phyloP scores from a whole-genome alignment of 257 asterid genomes.

The Schizonepeta tenuifolia region DNA sequence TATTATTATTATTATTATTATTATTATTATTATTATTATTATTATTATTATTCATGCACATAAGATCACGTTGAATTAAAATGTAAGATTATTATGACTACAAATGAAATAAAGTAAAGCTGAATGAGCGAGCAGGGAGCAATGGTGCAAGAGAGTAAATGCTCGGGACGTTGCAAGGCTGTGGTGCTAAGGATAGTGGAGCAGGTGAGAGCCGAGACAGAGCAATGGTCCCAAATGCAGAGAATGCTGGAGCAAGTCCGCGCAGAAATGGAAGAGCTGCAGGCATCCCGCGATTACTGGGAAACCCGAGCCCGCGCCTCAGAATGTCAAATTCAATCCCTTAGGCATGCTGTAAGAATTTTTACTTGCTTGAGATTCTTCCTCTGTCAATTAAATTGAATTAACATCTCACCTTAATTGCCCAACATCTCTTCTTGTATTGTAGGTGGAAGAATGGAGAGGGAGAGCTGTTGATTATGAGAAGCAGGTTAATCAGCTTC shows the following conservation, averaged over 20 bases:
- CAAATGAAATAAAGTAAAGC: too few relatives aligned
- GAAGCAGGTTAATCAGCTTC: constrained; percentile 51
- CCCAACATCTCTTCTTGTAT: neutral
- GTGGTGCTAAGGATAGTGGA: constrained; percentile 65
- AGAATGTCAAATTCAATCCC: constrained; percentile 52
- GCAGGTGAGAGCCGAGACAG: constrained; percentile 91
- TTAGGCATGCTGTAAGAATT: constrained; percentile 55
- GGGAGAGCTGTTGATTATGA: constrained; percentile 54
- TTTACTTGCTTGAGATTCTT: neutral
- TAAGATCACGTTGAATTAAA: too few relatives aligned
- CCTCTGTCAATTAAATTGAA: neutral
- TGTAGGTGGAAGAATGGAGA: constrained; percentile 80
- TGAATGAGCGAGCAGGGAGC: constrained; percentile 43
- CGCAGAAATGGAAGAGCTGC: constrained; percentile 78
- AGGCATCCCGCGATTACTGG: constrained; percentile 74
- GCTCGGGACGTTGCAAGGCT: constrained; percentile 84
- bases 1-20: too few relatives aligned
- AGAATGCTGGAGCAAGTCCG: constrained; percentile 79
- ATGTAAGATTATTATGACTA: too few relatives aligned
- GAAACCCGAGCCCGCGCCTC: constrained; percentile 62
- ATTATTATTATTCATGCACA: too few relatives aligned
- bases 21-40: too few relatives aligned
- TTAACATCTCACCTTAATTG: neutral
- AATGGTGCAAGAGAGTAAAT: constrained; percentile 46
- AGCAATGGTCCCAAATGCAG: constrained; percentile 97